Conservation (phyloP, 495 filamentous ascomycete genomes). For the Rhypophila decipiens region DNA sequence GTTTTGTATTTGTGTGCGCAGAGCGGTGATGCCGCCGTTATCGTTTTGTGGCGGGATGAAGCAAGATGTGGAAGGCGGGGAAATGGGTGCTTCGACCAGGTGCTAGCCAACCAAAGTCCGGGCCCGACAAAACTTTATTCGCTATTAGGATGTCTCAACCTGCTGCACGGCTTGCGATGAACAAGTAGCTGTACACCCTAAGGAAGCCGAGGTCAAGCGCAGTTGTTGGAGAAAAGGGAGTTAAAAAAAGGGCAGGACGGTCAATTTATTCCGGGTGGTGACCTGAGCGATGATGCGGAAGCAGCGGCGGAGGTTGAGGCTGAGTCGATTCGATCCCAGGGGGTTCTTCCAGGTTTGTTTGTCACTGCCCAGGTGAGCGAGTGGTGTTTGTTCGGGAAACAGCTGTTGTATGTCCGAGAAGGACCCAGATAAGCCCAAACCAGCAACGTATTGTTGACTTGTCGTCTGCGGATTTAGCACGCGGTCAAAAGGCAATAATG, state of each 20-base stretch:
- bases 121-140: constrained; percentile 3
- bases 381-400: background rate
- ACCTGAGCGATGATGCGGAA: constrained; percentile 11
- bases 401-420: too few species aligned
- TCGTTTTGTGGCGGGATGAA: background rate
- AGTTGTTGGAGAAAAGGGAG: background rate
- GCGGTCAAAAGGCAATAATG: too few species aligned
- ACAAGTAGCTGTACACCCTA: too few species aligned
- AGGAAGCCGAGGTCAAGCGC: background rate
- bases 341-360: background rate
- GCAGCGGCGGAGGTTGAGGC: constrained; percentile 10
- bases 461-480: too few species aligned
- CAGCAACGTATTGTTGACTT: too few species aligned
- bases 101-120: background rate
- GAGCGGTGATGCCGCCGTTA: background rate
- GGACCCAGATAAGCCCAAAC: too few species aligned
- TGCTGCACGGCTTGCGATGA: too few species aligned
- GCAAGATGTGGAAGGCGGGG: background rate
- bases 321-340: constrained; percentile 2
- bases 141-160: too few species aligned
- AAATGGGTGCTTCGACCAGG: background rate
- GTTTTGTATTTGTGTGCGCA: background rate
- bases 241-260: too few species aligned
- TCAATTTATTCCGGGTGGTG: too few species aligned
- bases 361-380: too few species aligned